Conservation (phyloP, 257 asterid species). For the Misopates orontium region DNA sequence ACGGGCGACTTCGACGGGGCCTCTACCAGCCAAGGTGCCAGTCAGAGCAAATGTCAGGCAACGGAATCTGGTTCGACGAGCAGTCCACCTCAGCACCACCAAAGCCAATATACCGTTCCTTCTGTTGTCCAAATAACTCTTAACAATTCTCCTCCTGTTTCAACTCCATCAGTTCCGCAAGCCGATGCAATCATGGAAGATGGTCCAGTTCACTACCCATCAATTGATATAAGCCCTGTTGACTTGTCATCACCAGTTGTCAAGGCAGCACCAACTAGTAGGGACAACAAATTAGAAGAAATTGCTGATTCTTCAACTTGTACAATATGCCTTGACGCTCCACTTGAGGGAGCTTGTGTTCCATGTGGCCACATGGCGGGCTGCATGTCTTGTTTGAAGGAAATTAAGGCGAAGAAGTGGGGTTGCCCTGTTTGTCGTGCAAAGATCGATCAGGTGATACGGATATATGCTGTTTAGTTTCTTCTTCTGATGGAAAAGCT, state of each 20-base stretch:
- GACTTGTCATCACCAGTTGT: conserved; percentile 37
- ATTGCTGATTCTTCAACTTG: conserved; percentile 50
- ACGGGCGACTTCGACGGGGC: conserved; percentile 31
- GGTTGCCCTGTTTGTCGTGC: conserved; percentile 96
- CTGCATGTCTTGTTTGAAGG: conserved; percentile 83
- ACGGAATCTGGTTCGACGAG: conserved; percentile 36
- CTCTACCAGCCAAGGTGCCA: conserved; percentile 34
- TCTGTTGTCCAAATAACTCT: conserved; percentile 29
- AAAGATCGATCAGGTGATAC: conserved; percentile 71
- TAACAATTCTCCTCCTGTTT: conserved; percentile 34
- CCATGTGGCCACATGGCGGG: conserved; percentile 99
- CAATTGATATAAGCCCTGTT: conserved; percentile 51
- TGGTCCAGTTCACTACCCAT: conserved; percentile 76
- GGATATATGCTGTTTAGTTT: conserved; percentile 68
- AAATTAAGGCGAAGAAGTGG: conserved; percentile 67
- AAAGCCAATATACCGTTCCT: conserved; percentile 19
- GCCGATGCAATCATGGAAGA: conserved; percentile 33
- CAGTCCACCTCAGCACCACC: conserved; percentile 31
- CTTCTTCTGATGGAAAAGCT: neutral
- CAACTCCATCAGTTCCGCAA: conserved; percentile 65
- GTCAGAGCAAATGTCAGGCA: conserved; percentile 33
- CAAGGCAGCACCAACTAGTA: conserved; percentile 20
- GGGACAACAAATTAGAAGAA: conserved; percentile 36
- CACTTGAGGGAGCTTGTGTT: conserved; percentile 84
- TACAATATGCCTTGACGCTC: conserved; percentile 76